Evolutionary conservation across 495 filamentous ascomycete genomes (phyloP).

Genomic region (Chaetomium cochliodes): DNA sequence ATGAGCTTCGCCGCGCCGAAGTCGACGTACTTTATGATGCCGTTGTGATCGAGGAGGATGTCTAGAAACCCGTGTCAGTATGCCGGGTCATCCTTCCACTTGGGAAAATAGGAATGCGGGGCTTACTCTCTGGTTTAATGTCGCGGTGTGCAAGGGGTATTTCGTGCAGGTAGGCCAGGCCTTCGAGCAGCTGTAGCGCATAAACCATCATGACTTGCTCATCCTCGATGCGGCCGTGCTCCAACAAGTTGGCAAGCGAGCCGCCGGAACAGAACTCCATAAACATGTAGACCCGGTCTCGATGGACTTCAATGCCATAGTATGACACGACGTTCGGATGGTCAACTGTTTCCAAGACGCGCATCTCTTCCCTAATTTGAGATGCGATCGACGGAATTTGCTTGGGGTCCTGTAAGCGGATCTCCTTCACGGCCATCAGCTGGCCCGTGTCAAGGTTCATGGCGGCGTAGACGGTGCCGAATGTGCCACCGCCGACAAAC

Average conservation of each 20-base stretch:
- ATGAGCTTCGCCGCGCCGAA: constrained; percentile 98
- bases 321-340: constrained; percentile 98
- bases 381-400: constrained; percentile 88
- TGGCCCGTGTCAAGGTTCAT: constrained; percentile 96
- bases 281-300: constrained; percentile 98
- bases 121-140: constrained; percentile 94
- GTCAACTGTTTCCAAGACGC: constrained; percentile 87
- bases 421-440: constrained; percentile 98
- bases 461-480: constrained; percentile 93
- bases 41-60: constrained; percentile 95
- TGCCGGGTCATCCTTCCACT: constrained; percentile 5
- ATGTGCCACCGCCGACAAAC: constrained; percentile 94
- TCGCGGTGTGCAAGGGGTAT: constrained; percentile 89
- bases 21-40: constrained; percentile 98
- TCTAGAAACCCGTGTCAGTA: constrained; percentile 50
- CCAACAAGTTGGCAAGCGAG: constrained; percentile 83
- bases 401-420: constrained; percentile 93
- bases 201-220: constrained; percentile 99
- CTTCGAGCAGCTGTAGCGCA: constrained; percentile 91
- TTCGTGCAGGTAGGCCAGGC: constrained; percentile 91
- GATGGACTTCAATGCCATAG: constrained; percentile 95
- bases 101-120: background rate
- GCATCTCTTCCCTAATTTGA: constrained; percentile 96
- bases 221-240: constrained; percentile 96
- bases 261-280: constrained; percentile 99